Base-by-base conservation (phyloP, 306 rosid species). In the Hylodesmum podocarpum region DNA sequence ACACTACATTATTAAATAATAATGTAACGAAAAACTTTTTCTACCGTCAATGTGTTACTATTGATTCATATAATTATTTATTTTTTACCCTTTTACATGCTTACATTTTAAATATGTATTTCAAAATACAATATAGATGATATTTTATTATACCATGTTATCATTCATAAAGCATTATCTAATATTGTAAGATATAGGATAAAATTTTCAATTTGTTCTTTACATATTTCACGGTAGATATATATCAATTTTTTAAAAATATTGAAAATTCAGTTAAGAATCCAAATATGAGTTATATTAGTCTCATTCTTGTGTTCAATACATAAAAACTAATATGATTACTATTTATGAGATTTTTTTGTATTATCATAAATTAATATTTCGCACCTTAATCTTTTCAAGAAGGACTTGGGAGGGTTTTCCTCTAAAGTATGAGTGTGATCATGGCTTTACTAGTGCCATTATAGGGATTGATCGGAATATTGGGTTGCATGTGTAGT, bases 401-500 rank as follows among this genome's bases (percentile, higher is more conserved):
- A 63, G 19, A 27, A 62, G 5, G 68, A 36, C 34, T 19, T 4
- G 25, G 15, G 49, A 11, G n/a, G n/a, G 4, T 36, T 34, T 33
- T 11, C 25, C 27, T 13, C 28, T 16, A 36, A 63, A 18, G 27
- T 19, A 19, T 36, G 37, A 64, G 3, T 36, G 19, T 19, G 31
- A 19, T 64, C 37, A 64, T 64, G 31, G 70, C 49, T 36, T 36
- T 37, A 58, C 68, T 75, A 71, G 64, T 34, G 59, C 66, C 80
- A 72, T 69, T 50, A 67, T 58, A 39, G 59, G 50, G 72, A 65
- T 46, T 34, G 57, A 58, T 64, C 72, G 8, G 51, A 81, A 50
- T 29, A 67, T 50, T 58, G 80, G 58, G 28, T 1, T 61, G 46
- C 53, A 31, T 40, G 71, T 39, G 49, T 21, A 55, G 36, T 41